These are phyloP conservation scores for Yamadazyma diddensiae DNA, from an alignment of 1,139 yeast genomes.

Conservation along the genomic window DNA sequence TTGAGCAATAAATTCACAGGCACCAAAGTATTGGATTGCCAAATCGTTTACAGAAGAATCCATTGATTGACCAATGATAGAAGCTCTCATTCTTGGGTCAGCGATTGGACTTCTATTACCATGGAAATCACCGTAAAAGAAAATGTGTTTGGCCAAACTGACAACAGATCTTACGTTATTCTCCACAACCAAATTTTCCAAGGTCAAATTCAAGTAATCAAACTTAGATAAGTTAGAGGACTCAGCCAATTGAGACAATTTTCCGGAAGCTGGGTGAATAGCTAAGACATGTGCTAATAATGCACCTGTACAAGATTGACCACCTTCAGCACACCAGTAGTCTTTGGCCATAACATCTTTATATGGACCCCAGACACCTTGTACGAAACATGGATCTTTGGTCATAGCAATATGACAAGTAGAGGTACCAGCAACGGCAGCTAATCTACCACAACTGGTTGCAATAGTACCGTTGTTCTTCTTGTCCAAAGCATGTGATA, in stretches of 20 bases:
- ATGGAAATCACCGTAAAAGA: conserved; percentile 93
- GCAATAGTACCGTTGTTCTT: conserved; percentile 42
- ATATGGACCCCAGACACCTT: conserved; percentile 99
- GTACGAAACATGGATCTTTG: conserved; percentile 79
- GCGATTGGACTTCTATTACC: conserved; percentile 98
- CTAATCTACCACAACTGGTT: conserved; percentile 77
- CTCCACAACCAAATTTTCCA: conserved; percentile 64
- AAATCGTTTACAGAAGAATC: conserved; percentile 80
- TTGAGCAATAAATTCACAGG: conserved; percentile 96
- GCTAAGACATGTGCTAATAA: conserved; percentile 85
- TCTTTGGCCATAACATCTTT: conserved; percentile 86
- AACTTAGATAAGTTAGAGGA: conserved; percentile 71
- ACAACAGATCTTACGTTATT: conserved; percentile 66
- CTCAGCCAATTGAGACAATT: conserved; percentile 60
- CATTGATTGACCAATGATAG: conserved; percentile 90
- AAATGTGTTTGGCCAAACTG: conserved; percentile 76
- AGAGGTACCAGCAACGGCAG: conserved; percentile 98
- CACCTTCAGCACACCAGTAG: conserved; percentile 98
- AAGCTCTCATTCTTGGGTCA: conserved; percentile 91
- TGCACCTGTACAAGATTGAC: conserved; percentile 96
- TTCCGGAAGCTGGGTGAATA: conserved; percentile 83
- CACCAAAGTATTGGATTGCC: conserved; percentile 84
- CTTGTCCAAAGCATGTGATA: conserved; percentile 33
- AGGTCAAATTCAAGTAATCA: conserved; percentile 72
- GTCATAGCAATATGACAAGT: conserved; percentile 94